Evolutionary conservation across 305 asterid genomes (phyloP).

Genomic region (Salvia sclarea): DNA sequence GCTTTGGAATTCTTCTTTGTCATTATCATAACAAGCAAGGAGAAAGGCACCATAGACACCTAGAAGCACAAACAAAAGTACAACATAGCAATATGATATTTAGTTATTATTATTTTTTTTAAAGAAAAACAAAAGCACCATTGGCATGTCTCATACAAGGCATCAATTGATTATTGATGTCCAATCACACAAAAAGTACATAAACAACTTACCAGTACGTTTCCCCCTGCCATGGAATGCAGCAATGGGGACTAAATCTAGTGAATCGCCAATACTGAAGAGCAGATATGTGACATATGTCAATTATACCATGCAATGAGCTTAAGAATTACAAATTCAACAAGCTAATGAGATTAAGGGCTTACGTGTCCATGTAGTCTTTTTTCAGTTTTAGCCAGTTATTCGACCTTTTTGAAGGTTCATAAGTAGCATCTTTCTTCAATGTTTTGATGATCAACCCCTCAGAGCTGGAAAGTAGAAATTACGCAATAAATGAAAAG

Average conservation of each 20-base stretch:
- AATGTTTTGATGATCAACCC: slow-evolving; percentile 94
- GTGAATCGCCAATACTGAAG: slow-evolving; percentile 86
- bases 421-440: slow-evolving; percentile 88
- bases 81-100: slow-evolving; percentile 2
- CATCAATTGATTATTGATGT: slow-evolving; percentile 15
- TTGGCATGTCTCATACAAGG: slow-evolving; percentile 16
- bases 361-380: slow-evolving; percentile 88
- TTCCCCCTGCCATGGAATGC: slow-evolving; percentile 96
- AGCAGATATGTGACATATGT: slow-evolving; percentile 29
- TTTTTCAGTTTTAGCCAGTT: slow-evolving; percentile 95
- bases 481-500: slow-evolving; percentile 13
- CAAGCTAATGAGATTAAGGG: slow-evolving; percentile 19
- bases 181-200: slow-evolving; percentile 21
- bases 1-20: slow-evolving; percentile 89
- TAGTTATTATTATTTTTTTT: too few relatives aligned
- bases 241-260: slow-evolving; percentile 95
- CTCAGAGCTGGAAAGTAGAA: slow-evolving; percentile 64
- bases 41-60: slow-evolving; percentile 96
- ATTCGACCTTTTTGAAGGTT: slow-evolving; percentile 86
- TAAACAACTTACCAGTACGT: slow-evolving; percentile 65
- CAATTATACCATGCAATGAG: slow-evolving; percentile 22
- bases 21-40: slow-evolving; percentile 88
- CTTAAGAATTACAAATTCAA: slow-evolving; percentile 28
- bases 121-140: slow-evolving; percentile 13
- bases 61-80: slow-evolving; percentile 34